Base-by-base conservation (phyloP, 2,329 filamentous ascomycete species). In the Penicillium sp. region DNA sequence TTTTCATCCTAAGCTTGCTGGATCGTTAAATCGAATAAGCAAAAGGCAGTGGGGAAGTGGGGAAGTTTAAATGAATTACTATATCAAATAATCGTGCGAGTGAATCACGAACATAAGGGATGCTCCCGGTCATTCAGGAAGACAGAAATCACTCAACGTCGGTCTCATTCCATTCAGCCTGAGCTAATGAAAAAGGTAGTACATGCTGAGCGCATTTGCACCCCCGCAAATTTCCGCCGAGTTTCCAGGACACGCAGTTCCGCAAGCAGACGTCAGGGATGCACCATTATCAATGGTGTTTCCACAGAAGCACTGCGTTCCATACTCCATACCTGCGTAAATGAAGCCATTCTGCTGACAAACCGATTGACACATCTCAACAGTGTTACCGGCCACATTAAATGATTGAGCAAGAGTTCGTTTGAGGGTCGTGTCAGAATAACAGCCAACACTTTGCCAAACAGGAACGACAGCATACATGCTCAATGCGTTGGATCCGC, bases 181-280 rank as follows among this genome's bases (percentile, higher is more conserved):
- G 9, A 40, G 13, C 36, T 39, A 45, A 25, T 29, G 3, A 13
- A 47, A 47, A 11, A 51, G 49, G 12, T 59, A 49, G 50, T 56
- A 53, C 45, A 59, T 29, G 34, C 53, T 58, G 12, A 59, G 42
- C 4, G 52, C 41, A 49, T 54, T 56, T 4, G 56, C 41, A 2
- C 57, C 68, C 18, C 68, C 68, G 47, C 69, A 72, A 33, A 61
- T 64, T 50, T 71, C 59, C 2, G 54, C 52, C 6, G 45, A 32
- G 47, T 71, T 62, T 4, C 68, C 69, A 28, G 67, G 64, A 60
- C 80, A 82, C 12, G 74, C 55, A 32, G 72, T 78, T 53, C 72
- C 76, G 64, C 80, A 83, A 26, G 51, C 54, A 13, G 56, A 53
- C 9, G 54, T 57, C 24, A 55, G 58, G 27, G 52, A 44, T 29